Percentiles rank a stretch among this genome's conserved stretches.
Conservation (phyloP, 352 stramenopile species). For the Phytophthora aleatoria region DNA sequence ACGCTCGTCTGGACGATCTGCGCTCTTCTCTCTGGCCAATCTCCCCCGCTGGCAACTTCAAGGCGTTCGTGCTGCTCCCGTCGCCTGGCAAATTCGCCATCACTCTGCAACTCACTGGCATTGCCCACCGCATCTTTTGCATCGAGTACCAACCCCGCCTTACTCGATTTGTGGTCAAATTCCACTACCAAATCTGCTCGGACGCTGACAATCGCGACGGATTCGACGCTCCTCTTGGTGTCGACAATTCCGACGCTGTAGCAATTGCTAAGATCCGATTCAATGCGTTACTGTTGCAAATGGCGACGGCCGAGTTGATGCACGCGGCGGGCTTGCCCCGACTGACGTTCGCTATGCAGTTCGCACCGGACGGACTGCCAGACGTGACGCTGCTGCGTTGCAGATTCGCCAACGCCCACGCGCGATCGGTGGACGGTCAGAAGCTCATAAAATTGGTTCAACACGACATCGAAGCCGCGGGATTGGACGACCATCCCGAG, state of each 20-base stretch:
- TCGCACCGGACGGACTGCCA: slow-evolving; percentile 56
- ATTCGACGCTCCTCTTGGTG: slow-evolving; percentile 57
- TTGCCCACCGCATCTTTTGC: slow-evolving; percentile 32
- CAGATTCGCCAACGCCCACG: slow-evolving; percentile 59
- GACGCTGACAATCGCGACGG: slow-evolving; percentile 42
- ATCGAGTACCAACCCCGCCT: slow-evolving; percentile 42
- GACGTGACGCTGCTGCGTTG: slow-evolving; percentile 55
- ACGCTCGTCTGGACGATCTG: slow-evolving; percentile 42
- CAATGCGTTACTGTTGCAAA: slow-evolving; percentile 65
- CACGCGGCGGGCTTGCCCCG: slow-evolving; percentile 42
- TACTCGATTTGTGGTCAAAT: slow-evolving; percentile 52
- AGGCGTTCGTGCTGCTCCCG: slow-evolving; percentile 65
- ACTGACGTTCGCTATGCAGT: slow-evolving; percentile 60
- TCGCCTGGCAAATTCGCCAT: slow-evolving; percentile 45
- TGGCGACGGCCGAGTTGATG: slow-evolving; percentile 57
- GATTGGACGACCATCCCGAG: slow-evolving; percentile 36
- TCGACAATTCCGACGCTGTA: slow-evolving; percentile 59
- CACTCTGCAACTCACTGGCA: slow-evolving; percentile 22
- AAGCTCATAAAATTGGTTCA: slow-evolving; percentile 60
- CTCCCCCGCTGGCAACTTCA: slow-evolving; percentile 50
- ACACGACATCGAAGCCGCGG: slow-evolving; percentile 50
- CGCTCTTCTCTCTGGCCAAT: slow-evolving; percentile 55
- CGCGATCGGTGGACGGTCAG: slow-evolving; percentile 57
- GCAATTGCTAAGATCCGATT: slow-evolving; percentile 59
- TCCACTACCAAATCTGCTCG: slow-evolving; percentile 70